These are phyloP conservation scores for Mercurialis annua DNA, from an alignment of 345 rosid species.

Conservation along the genomic window DNA sequence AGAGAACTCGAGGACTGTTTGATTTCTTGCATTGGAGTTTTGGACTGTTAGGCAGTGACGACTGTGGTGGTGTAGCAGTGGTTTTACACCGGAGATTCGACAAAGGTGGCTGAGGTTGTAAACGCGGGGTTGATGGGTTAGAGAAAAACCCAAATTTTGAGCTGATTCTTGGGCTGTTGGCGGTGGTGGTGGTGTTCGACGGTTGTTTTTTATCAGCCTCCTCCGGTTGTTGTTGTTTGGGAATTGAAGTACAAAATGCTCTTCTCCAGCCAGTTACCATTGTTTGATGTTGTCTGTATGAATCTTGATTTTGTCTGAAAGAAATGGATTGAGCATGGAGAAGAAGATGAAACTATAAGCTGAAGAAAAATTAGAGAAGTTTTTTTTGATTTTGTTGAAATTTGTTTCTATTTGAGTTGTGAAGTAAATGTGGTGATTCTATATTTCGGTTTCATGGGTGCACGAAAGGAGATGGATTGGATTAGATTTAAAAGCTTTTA, in stretches of 20 bases:
- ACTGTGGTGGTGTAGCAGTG: slow-evolving; percentile 29
- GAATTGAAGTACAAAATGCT: slow-evolving; percentile 73
- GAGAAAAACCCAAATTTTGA: slow-evolving; percentile 74
- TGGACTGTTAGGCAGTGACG: slow-evolving; percentile 58
- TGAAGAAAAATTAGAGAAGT: neutral
- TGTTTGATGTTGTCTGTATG: slow-evolving; percentile 7
- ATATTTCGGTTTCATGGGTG: neutral
- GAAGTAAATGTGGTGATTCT: neutral
- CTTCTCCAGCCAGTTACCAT: slow-evolving; percentile 84
- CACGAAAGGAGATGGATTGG: slow-evolving; percentile 23
- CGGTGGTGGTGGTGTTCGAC: slow-evolving; percentile 6
- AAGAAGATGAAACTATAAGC: neutral
- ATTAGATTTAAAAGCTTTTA: slow-evolving; percentile 16
- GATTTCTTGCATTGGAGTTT: slow-evolving; percentile 48
- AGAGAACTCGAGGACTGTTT: slow-evolving; percentile 42
- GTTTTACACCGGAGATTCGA: slow-evolving; percentile 62
- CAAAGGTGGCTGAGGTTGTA: slow-evolving; percentile 45
- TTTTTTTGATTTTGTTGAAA: neutral
- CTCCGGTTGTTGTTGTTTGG: slow-evolving; percentile 47
- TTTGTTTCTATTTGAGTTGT: neutral
- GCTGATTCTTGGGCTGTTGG: slow-evolving; percentile 42
- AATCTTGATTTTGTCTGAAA: neutral
- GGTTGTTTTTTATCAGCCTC: slow-evolving; percentile 18
- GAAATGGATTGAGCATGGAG: slow-evolving; percentile 12
- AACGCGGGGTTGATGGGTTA: slow-evolving; percentile 75